Conservation (phyloP, 306 rosid genomes). For the Begonia peltatifolia region DNA sequence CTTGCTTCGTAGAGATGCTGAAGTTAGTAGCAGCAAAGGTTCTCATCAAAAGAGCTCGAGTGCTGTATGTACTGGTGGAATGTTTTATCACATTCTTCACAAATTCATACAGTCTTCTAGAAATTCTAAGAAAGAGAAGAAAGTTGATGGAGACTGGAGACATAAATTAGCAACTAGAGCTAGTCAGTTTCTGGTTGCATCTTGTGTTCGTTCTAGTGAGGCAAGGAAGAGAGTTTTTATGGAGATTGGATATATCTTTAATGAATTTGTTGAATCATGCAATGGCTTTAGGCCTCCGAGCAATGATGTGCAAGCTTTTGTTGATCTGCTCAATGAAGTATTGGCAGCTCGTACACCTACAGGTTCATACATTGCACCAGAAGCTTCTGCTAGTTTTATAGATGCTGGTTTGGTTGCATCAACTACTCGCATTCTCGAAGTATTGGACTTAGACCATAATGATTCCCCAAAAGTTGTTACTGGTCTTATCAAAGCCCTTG, state of each 20-base stretch:
- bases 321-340: slow-evolving; percentile 79
- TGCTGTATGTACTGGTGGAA: slow-evolving; percentile 46
- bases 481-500: slow-evolving; percentile 76
- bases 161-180: slow-evolving; percentile 91
- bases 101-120: slow-evolving; percentile 58
- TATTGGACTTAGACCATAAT: slow-evolving; percentile 78
- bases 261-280: slow-evolving; percentile 60
- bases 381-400: slow-evolving; percentile 78
- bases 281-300: slow-evolving; percentile 45
- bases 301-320: slow-evolving; percentile 55
- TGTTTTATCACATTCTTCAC: slow-evolving; percentile 70
- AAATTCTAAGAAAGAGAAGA: slow-evolving; percentile 69
- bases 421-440: slow-evolving; percentile 53
- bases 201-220: slow-evolving; percentile 89
- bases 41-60: slow-evolving; percentile 34
- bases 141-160: slow-evolving; percentile 85
- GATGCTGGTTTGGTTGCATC: slow-evolving; percentile 76
- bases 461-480: slow-evolving; percentile 88
- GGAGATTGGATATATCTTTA: slow-evolving; percentile 53
- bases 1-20: slow-evolving; percentile 80
- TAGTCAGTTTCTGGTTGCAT: slow-evolving; percentile 80
- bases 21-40: slow-evolving; percentile 45
- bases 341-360: slow-evolving; percentile 82
- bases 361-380: slow-evolving; percentile 70
- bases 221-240: slow-evolving; percentile 78